phyloP scores from a whole-genome alignment of 192 early-diverging fungal species.

The Linnemannia schmuckeri region DNA sequence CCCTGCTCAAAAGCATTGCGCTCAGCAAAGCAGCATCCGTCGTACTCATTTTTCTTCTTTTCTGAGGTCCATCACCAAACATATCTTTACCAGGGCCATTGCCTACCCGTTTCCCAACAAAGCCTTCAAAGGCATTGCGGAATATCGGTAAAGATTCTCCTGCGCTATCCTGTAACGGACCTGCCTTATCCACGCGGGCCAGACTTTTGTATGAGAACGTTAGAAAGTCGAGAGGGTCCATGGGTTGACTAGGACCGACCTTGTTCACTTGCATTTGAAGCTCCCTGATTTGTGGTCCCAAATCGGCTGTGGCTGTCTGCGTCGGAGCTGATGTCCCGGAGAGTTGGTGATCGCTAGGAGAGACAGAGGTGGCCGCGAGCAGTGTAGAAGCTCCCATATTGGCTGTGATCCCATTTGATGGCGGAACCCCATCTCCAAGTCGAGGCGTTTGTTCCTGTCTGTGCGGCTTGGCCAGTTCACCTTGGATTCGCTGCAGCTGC shows the following conservation, averaged over 20 bases:
- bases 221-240: conserved; percentile 39
- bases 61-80: conserved; percentile 21
- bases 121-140: conserved; percentile 47
- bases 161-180: conserved; percentile 1
- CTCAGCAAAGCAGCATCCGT: conserved; percentile 26
- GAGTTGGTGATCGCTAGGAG: not conserved
- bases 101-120: conserved; percentile 46
- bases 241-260: conserved; percentile 2
- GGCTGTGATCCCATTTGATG: not conserved
- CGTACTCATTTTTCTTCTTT: not conserved
- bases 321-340: not conserved
- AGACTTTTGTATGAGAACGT: conserved; percentile 32
- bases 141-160: conserved; percentile 20
- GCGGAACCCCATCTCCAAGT: not conserved
- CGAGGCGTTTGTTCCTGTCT: conserved; percentile 27
- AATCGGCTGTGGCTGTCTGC: conserved; percentile 6
- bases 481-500: conserved; percentile 38
- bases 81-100: conserved; percentile 49
- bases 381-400: not conserved
- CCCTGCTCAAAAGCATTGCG: conserved; percentile 12
- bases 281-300: conserved; percentile 29
- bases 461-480: conserved; percentile 28
- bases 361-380: not conserved
- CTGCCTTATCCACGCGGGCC: conserved; percentile 17
- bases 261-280: conserved; percentile 26